phyloP scores from a whole-genome alignment of 1,139 yeast species.

The Wickerhamiella pararugosa region DNA sequence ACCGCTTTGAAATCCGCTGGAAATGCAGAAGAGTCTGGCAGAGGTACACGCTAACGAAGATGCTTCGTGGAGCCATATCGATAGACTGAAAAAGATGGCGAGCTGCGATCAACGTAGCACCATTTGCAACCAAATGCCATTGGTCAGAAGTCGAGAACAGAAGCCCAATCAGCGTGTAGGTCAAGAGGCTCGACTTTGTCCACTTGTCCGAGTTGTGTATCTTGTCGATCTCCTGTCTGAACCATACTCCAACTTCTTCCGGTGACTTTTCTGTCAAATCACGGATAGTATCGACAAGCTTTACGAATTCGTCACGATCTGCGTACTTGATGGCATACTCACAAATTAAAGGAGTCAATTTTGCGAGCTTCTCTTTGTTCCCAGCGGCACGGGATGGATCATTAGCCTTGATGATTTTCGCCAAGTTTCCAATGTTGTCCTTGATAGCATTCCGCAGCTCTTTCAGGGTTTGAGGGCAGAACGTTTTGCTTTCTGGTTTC shows the following conservation, averaged over 20 bases:
- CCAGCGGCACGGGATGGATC: conserved; percentile 73
- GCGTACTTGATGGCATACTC: conserved; percentile 32
- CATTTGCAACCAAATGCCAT: conserved; percentile 81
- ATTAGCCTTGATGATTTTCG: conserved; percentile 41
- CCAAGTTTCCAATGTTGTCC: conserved; percentile 23
- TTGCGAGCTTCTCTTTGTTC: conserved; percentile 59
- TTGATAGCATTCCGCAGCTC: conserved; percentile 18
- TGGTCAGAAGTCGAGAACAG: conserved; percentile 91
- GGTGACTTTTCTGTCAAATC: conserved; percentile 52
- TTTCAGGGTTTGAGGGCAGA: conserved; percentile 39
- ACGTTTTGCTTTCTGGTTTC: conserved; percentile 17
- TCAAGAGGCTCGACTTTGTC: conserved; percentile 38
- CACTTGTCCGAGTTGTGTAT: conserved; percentile 17
- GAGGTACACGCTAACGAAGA: conserved; percentile 33
- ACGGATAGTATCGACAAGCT: conserved; percentile 38
- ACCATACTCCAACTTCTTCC: conserved; percentile 42
- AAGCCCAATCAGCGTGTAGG: conserved; percentile 56
- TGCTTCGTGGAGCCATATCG: conserved; percentile 12
- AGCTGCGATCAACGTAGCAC: conserved; percentile 57
- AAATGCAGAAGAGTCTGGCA: conserved; percentile 51
- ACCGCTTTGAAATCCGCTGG: conserved; percentile 68
- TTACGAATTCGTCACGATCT: conserved; percentile 28
- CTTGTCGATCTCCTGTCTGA: conserved; percentile 35
- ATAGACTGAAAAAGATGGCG: conserved; percentile 43
- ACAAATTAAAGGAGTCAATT: conserved; percentile 52